Evolutionary conservation across 441 rosid genomes (phyloP), one percentile per base, ranked within the genome.

Genomic region (Eutrema salsugineum): DNA sequence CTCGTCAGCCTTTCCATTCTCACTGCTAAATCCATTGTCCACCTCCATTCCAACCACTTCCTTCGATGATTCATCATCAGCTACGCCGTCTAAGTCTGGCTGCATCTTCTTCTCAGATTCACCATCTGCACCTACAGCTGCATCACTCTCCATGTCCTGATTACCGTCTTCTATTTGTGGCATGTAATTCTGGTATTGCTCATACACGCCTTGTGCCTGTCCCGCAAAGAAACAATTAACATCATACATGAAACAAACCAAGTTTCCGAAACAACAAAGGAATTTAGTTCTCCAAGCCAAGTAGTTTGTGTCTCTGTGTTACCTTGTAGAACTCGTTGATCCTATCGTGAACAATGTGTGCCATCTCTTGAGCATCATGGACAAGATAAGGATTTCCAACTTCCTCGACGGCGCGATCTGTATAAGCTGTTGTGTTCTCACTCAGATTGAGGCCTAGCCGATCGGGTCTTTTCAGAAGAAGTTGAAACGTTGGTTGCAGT

Each of bases 401-500:
- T 73, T 91, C 97, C 51, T 85, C 94, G 43, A 91, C 94, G 9
- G 55, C 66, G 24, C 97, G 94, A 22, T 96, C 97, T 3, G 97
- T 96, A 58, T 66, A 78, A 0, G 77, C 38, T n/a, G 88, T 51
- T 6, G 88, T 79, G 81, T 59, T 78, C 86, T 93, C 99, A 50
- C 65, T 80, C 72, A 88, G 66, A 66, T 87, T 87, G 53, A 93
- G 83, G 0, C 86, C 91, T 46, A 96, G 96, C 51, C n/a, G 84
- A 77, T 88, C 99, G 11, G 98, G 97, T 75, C 97, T 84, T 79
- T 88, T 83, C 33, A 96, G 97, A 82, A 93, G 79, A 33, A 76
- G 84, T 38, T 79, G 91, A 75, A 93, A 96, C 53, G 99, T 96
- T 60, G 98, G 99, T 80, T 93, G 99, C 76, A 96, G 81, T 63